Evolutionary conservation across 306 rosid genomes (phyloP).

Genomic region (Glycine latifolia): DNA sequence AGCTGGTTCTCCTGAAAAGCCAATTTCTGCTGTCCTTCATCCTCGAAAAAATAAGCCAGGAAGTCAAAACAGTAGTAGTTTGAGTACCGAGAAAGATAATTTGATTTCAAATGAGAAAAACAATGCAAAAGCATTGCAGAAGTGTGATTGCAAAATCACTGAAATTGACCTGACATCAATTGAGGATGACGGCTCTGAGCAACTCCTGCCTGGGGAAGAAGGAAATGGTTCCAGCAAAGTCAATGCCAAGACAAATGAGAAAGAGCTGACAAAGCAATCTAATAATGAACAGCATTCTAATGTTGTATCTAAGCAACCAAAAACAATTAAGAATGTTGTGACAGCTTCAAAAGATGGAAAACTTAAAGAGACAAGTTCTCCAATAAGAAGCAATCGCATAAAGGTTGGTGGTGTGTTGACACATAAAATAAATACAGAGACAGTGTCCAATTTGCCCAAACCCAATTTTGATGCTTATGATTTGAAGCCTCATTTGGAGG

Average conservation of each 20-base stretch:
- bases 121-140: slow-evolving; percentile 44
- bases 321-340: slow-evolving; percentile 70
- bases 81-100: slow-evolving; percentile 76
- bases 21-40: slow-evolving; percentile 49
- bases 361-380: slow-evolving; percentile 72
- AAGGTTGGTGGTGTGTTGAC: slow-evolving; percentile 55
- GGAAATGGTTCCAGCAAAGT: slow-evolving; percentile 52
- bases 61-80: slow-evolving; percentile 76
- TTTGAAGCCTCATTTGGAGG: slow-evolving; percentile 64
- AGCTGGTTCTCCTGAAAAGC: slow-evolving; percentile 62
- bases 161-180: slow-evolving; percentile 57
- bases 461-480: slow-evolving; percentile 54
- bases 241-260: slow-evolving; percentile 53
- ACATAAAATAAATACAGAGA: slow-evolving; percentile 60
- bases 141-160: slow-evolving; percentile 53
- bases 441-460: slow-evolving; percentile 72
- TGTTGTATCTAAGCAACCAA: slow-evolving; percentile 66
- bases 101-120: slow-evolving; percentile 67
- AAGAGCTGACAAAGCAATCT: background rate
- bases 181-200: slow-evolving; percentile 63
- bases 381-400: slow-evolving; percentile 66
- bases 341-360: slow-evolving; percentile 73
- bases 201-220: slow-evolving; percentile 58
- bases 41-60: slow-evolving; percentile 69
- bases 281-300: slow-evolving; percentile 48